Conservation (phyloP, 2,329 filamentous ascomycete species). For the Aspergillus intermedius region DNA sequence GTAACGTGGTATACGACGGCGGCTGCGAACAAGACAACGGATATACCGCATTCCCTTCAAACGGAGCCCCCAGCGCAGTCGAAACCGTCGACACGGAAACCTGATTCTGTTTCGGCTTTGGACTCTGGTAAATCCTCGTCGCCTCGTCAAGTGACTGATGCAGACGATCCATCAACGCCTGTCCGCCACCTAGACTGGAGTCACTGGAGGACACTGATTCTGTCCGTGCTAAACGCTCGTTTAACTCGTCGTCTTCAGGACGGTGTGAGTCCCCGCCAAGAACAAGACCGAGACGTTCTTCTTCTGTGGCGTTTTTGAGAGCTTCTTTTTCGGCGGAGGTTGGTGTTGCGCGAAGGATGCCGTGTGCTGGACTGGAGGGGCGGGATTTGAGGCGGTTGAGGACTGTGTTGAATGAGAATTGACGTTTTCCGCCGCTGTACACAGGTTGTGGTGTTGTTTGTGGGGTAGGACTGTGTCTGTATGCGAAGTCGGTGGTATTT, state of each 20-base stretch:
- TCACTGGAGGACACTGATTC: constrained; percentile 11
- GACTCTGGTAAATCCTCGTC: neutral
- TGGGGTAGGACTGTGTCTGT: constrained; percentile 17
- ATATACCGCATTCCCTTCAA: constrained; percentile 5
- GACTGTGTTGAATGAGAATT: constrained; percentile 89
- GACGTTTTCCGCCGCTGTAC: constrained; percentile 56
- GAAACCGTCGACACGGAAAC: constrained; percentile 18
- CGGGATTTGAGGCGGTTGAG: constrained; percentile 51
- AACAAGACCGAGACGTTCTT: constrained; percentile 77
- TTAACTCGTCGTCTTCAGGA: constrained; percentile 17
- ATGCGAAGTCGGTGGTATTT: constrained; percentile 18
- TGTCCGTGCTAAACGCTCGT: constrained; percentile 25
- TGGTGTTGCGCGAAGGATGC: neutral
- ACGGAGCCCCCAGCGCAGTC: constrained; percentile 17
- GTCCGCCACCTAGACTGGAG: constrained; percentile 5
- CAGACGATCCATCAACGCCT: neutral
- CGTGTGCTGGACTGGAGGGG: neutral
- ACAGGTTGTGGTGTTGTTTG: constrained; percentile 23
- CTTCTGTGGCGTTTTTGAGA: constrained; percentile 61
- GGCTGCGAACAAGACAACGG: neutral
- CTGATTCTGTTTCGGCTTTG: neutral
- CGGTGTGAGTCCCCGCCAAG: constrained; percentile 54
- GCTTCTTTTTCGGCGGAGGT: constrained; percentile 18
- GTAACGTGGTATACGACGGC: neutral
- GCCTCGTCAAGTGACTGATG: neutral